phyloP scores from a whole-genome alignment of 2,329 filamentous ascomycete species.

The Botryosphaeria dothidea region DNA sequence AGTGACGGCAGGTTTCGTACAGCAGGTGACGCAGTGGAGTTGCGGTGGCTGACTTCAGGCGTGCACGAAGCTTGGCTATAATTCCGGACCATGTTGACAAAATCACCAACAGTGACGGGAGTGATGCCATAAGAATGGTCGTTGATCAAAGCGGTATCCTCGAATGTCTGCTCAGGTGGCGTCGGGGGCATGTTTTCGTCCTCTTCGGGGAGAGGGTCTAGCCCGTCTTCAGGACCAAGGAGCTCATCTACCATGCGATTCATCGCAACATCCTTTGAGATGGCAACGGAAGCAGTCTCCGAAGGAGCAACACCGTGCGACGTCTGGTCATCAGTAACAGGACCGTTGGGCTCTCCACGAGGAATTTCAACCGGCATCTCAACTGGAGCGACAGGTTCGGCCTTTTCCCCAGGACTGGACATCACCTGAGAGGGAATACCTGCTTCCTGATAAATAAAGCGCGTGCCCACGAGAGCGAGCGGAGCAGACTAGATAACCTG shows the following conservation, averaged over 20 bases:
- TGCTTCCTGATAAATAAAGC: constrained; percentile 57
- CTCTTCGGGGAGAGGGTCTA: constrained; percentile 43
- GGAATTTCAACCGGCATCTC: constrained; percentile 25
- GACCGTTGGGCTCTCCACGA: constrained; percentile 24
- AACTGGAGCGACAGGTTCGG: constrained; percentile 34
- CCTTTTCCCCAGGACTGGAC: constrained; percentile 43
- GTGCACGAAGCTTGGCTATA: constrained; percentile 28
- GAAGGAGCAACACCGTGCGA: constrained; percentile 40
- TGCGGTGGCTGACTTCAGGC: constrained; percentile 27
- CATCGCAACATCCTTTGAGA: constrained; percentile 52
- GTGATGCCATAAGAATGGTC: constrained; percentile 32
- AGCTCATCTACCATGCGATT: constrained; percentile 61
- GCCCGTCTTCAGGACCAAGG: constrained; percentile 45
- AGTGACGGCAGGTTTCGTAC: constrained; percentile 35
- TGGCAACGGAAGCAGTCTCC: constrained; percentile 50
- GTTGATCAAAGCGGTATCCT: constrained; percentile 38
- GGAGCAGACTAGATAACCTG: constrained; percentile 43
- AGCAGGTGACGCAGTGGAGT: constrained; percentile 38
- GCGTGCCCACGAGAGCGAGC: constrained; percentile 48
- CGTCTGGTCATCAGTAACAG: constrained; percentile 35
- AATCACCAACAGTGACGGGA: constrained; percentile 36
- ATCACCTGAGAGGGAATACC: constrained; percentile 53
- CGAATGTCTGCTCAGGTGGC: constrained; percentile 47
- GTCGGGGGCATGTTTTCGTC: constrained; percentile 48
- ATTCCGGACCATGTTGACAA: constrained; percentile 39